Base-by-base conservation (phyloP, 768 basidiomycete species). In the Suillus decipiens region DNA sequence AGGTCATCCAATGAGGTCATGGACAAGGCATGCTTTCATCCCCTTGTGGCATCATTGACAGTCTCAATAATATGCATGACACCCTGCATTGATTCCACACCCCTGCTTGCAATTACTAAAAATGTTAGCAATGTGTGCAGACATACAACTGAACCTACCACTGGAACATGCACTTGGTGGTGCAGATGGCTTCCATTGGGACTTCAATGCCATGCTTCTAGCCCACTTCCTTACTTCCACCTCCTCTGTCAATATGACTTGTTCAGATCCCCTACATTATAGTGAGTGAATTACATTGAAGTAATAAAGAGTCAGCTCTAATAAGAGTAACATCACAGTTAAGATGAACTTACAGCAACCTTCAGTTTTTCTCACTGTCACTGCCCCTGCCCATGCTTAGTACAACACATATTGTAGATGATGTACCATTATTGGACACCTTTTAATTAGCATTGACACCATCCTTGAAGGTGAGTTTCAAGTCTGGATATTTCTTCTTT, bases 251-350 rank as follows among this genome's bases (percentile, higher is more conserved):
- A 6, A 14, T 48, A 48, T 48, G 47, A 22, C 5, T 2, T 12
- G 22, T 24, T 24, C 22, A 48, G 6, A 48, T 48, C 12, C 47
- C 22, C 47, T 48, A 48, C 47, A 48, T 48, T 48, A 11, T 1
- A 48, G 47, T 48, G 47, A 48, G 47, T 48, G 47, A 24, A 48
- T 1, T 7, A 48, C 4, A 3, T 48, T 6, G 5, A 48, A 48
- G 47, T 48, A 48, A 24, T 48, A 24, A 48, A 48, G 47, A 48
- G 47, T 48, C 47, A 48, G 47, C 47, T 48, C 47, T 48, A 22
- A 48, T 48, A 48, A 15, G 6, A 48, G 47, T 48, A 24, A 48
- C 24, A 48, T 48, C 24, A 6, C 47, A 48, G 47, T 48, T 24
- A 48, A 48, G 47, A 14, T 0, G 22, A 48, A 48, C 47, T 48